Evolutionary conservation across 2,329 filamentous ascomycete genomes (phyloP).

Genomic region (Cladosporium colombiae): DNA sequence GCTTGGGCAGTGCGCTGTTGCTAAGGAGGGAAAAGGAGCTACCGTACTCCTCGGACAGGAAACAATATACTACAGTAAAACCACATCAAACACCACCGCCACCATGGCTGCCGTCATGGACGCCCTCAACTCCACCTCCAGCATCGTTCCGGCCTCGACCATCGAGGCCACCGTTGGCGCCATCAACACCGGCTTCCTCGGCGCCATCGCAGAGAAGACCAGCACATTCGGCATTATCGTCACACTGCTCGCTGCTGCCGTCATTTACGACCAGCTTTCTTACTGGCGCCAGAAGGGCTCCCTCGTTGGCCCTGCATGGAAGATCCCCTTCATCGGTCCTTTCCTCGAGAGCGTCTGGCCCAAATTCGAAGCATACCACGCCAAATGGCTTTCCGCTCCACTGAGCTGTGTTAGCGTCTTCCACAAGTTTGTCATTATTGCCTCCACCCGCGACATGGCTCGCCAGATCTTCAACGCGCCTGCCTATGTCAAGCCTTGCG

Average conservation of each 20-base stretch:
- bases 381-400: constrained; percentile 87
- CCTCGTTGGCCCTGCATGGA: constrained; percentile 50
- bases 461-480: constrained; percentile 97
- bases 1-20: background rate
- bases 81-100: constrained; percentile 4
- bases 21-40: background rate
- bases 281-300: constrained; percentile 51
- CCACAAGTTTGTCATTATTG: constrained; percentile 99
- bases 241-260: constrained; percentile 68
- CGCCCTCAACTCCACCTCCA: constrained; percentile 36
- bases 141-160: constrained; percentile 28
- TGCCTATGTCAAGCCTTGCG: constrained; percentile 87
- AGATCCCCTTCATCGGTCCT: constrained; percentile 70
- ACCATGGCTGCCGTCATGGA: constrained; percentile 37
- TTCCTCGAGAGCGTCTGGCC: constrained; percentile 91
- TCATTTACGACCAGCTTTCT: constrained; percentile 79
- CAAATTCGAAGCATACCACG: constrained; percentile 86
- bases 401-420: constrained; percentile 98
- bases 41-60: background rate
- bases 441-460: constrained; percentile 89
- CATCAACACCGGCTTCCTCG: constrained; percentile 51
- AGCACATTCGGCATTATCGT: constrained; percentile 67
- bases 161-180: constrained; percentile 65
- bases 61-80: background rate
- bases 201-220: constrained; percentile 58